phyloP scores from a whole-genome alignment of 2,329 filamentous ascomycete genomes.

The Epichloe aotearoae region DNA sequence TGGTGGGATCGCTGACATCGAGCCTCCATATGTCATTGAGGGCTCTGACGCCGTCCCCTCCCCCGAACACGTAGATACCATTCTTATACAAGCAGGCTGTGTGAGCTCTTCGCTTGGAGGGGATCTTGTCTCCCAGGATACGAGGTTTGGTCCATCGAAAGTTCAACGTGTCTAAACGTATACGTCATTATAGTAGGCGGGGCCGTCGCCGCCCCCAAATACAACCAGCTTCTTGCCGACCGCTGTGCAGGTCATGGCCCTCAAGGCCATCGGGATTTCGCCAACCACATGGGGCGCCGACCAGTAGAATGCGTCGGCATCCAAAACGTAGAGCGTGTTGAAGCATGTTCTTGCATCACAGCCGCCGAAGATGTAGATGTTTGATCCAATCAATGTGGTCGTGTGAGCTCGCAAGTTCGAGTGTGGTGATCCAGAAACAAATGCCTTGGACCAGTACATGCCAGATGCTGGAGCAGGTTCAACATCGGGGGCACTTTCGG shows the following conservation, averaged over 20 bases:
- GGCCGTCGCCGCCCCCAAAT: constrained; percentile 57
- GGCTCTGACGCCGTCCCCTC: constrained; percentile 55
- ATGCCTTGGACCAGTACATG: constrained; percentile 60
- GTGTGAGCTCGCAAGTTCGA: constrained; percentile 53
- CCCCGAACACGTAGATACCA: constrained; percentile 57
- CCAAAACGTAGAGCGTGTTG: constrained; percentile 55
- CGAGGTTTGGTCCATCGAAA: constrained; percentile 52
- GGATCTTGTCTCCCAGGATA: constrained; percentile 43
- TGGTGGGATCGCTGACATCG: constrained; percentile 50
- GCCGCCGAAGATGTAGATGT: constrained; percentile 55
- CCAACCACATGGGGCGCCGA: constrained; percentile 50
- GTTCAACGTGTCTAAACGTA: constrained; percentile 61
- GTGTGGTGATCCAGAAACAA: constrained; percentile 48
- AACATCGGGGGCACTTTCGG: constrained; percentile 44
- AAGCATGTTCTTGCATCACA: constrained; percentile 55
- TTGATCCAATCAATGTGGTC: constrained; percentile 51
- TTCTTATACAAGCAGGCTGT: constrained; percentile 61
- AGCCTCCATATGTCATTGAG: constrained; percentile 63
- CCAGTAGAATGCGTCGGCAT: constrained; percentile 59
- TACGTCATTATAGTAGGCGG: constrained; percentile 59
- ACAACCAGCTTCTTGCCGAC: constrained; percentile 58
- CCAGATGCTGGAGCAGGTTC: constrained; percentile 50
- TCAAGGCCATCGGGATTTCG: constrained; percentile 49
- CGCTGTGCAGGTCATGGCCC: constrained; percentile 60
- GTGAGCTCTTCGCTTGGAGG: constrained; percentile 51